Conservation (phyloP, 2,329 filamentous ascomycete genomes). For the Aureobasidium sp. region DNA sequence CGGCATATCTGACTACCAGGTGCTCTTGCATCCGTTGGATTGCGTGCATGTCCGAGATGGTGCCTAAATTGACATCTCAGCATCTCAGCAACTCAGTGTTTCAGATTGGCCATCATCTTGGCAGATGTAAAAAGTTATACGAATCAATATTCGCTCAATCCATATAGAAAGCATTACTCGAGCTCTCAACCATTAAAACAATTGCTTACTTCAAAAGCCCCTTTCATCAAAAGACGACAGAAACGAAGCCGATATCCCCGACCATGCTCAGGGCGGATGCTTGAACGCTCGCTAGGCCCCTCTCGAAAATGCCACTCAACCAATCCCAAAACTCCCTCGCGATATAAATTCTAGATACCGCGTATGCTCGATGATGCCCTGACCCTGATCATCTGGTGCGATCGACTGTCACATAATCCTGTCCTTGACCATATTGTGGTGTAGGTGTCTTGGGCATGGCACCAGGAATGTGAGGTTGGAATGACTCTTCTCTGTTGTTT, state of each 20-base stretch:
- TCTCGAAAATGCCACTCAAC: neutral
- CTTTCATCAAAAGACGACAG: neutral
- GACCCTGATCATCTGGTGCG: constrained; percentile 19
- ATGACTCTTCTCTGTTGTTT: constrained; percentile 11
- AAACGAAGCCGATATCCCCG: neutral
- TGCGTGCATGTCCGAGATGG: neutral
- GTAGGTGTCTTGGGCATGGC: constrained; percentile 28
- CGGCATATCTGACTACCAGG: neutral
- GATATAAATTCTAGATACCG: neutral
- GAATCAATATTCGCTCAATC: neutral
- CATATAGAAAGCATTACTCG: neutral
- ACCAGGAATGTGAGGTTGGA: constrained; percentile 25
- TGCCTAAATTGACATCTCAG: neutral
- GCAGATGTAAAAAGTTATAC: no score
- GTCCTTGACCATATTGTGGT: constrained; percentile 26
- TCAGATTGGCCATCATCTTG: neutral
- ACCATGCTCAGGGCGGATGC: neutral
- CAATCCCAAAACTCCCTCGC: constrained; percentile 6
- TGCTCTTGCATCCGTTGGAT: neutral
- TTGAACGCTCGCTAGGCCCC: neutral
- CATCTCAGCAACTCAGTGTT: neutral
- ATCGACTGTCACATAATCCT: constrained; percentile 34
- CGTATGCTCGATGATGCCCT: neutral
- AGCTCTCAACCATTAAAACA: neutral
- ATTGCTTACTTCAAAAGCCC: neutral